phyloP scores from a whole-genome alignment of 1,139 yeast species.

The Chernovozyma sophiae-reginae region DNA sequence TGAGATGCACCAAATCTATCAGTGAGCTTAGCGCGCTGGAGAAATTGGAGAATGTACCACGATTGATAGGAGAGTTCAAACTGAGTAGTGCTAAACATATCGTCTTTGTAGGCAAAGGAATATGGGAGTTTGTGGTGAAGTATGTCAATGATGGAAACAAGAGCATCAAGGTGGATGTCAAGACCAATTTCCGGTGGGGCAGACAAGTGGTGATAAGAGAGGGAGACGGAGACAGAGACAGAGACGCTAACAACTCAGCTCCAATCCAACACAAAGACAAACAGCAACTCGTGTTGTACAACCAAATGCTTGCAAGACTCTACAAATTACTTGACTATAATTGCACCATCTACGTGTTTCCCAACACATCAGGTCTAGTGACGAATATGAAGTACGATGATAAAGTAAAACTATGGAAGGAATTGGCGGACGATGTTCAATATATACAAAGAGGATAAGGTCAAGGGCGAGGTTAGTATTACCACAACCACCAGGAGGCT shows the following conservation, averaged over 20 bases:
- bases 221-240: conserved; percentile 6
- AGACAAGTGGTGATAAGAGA: conserved; percentile 22
- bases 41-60: conserved; percentile 53
- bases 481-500: no score
- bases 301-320: background rate
- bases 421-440: conserved; percentile 19
- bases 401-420: conserved; percentile 49
- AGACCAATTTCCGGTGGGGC: conserved; percentile 49
- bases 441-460: background rate
- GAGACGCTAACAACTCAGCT: no score
- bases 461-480: no score
- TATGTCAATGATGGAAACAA: conserved; percentile 14
- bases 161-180: background rate
- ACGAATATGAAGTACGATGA: conserved; percentile 43
- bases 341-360: conserved; percentile 50
- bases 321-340: conserved; percentile 10
- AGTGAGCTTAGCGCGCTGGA: conserved; percentile 51
- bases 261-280: background rate
- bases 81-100: conserved; percentile 36
- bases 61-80: conserved; percentile 45
- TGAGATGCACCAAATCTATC: conserved; percentile 60
- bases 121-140: conserved; percentile 62
- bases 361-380: conserved; percentile 77
- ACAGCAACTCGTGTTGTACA: background rate
- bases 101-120: conserved; percentile 70